Evolutionary conservation across 371 early-diverging fungal genomes (phyloP), one percentile per base, ranked within the genome.

Genomic region (Apophysomyces elegans): DNA sequence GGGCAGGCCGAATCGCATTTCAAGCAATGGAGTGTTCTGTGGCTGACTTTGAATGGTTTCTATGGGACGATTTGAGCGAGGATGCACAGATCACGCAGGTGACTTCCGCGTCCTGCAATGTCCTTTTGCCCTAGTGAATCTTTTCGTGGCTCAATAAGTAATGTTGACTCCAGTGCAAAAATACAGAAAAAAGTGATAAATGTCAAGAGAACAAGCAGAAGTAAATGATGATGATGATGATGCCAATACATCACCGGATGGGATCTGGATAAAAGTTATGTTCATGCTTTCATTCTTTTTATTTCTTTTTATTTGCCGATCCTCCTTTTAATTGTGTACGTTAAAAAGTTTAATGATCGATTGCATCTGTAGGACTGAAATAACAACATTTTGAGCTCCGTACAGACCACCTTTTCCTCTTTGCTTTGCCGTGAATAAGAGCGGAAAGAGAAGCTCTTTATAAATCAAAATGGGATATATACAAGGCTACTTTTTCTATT

Each of bases 251-350:
- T 7, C 21, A 7, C 11, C 7, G 21, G 11, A 50, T 18, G 21
- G 1, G 11, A 21, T 2, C 54, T n/a, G 54, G 35, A 16, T 18
- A 8, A 7, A 5, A 45, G 4, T n/a, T 13, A 18, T 6, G 13
- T 45, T 45, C 16, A 16, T n/a, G 46, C 13, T 13, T 13, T 13
- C 16, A n/a, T 13, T 45, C 13, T 6, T 13, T 45, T 26, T 26
- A 26, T 26, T 50, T 18, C 8, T 18, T 18, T 14, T 16, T 21
- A 26, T 21, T 50, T 50, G 54, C 54, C 4, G 54, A 50, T 50
- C 54, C 54, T 50, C 54, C 54, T 21, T 50, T 50, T 50, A 21
- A 50, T 50, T 50, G 54, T 50, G 21, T 50, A 50, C 5, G 8
- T 41, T 26, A 26, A 26, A 26, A 26, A 26, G 41, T 41, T 41